Percentiles rank a stretch among this genome's conserved stretches.
Evolutionary conservation across 352 stramenopile genomes (phyloP).

Genomic region (Thalassiosira hispida): DNA sequence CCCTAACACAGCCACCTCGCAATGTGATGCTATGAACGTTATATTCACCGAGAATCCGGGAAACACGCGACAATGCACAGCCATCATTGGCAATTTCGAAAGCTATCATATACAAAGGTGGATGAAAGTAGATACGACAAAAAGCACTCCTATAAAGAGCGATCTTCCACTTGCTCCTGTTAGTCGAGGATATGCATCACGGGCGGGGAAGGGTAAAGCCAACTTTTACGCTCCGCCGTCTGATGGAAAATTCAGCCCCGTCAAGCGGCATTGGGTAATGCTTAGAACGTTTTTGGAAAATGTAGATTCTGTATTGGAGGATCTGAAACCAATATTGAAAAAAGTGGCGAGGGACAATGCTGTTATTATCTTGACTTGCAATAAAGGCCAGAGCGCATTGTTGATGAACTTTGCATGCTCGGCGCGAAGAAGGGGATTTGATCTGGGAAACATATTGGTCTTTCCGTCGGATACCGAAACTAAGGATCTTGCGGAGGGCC

Average conservation of each 20-base stretch:
- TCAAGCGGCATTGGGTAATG: conserved; percentile 54
- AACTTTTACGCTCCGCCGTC: conserved; percentile 55
- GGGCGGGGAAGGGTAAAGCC: conserved; percentile 23
- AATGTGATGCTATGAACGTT: conserved; percentile 74
- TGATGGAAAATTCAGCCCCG: conserved; percentile 38
- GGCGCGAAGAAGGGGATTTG: conserved; percentile 56
- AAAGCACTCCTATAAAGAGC: conserved; percentile 23
- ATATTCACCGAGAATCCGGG: conserved; percentile 59
- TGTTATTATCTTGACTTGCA: conserved; percentile 78
- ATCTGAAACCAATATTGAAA: conserved; percentile 64
- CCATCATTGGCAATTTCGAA: conserved; percentile 75
- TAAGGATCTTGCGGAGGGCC: conserved; percentile 65
- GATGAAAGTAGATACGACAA: conserved; percentile 60
- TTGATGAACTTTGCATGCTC: conserved; percentile 83
- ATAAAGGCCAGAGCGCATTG: conserved; percentile 74
- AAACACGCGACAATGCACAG: conserved; percentile 61
- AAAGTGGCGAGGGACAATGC: conserved; percentile 64
- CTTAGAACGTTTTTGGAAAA: conserved; percentile 62
- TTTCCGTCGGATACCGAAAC: conserved; percentile 78
- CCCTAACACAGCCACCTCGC: conserved; percentile 61
- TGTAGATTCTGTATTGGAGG: conserved; percentile 54
- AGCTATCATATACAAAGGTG: conserved; percentile 81
- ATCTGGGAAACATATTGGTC: conserved; percentile 77
- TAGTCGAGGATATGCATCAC: conserved; percentile 46
- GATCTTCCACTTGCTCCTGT: conserved; percentile 53